phyloP scores from a whole-genome alignment of 306 rosid species.

The Trifolium repens region DNA sequence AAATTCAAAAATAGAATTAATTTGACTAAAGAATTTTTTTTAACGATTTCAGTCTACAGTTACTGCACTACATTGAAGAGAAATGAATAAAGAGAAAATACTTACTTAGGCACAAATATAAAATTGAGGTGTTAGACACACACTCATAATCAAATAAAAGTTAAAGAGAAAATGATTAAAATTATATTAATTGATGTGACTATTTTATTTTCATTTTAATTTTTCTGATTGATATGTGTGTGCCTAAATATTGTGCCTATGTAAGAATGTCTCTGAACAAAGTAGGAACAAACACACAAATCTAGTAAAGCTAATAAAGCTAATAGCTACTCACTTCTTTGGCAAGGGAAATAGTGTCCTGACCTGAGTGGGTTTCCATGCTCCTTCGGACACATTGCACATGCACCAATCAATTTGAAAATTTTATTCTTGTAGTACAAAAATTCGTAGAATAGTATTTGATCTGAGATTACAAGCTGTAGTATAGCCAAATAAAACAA shows the following conservation, averaged over 20 bases:
- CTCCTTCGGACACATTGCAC: conserved; percentile 47
- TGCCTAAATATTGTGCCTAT: no score
- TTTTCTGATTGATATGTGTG: no score
- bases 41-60: neutral
- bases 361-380: conserved; percentile 14
- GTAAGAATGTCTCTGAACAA: no score
- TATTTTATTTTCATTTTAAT: no score
- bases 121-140: no score
- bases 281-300: neutral
- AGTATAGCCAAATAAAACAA: conserved; percentile 28
- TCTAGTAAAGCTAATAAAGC: conserved; percentile 1
- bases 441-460: neutral
- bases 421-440: conserved; percentile 33
- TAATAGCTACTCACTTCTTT: conserved; percentile 19
- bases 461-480: conserved; percentile 47
- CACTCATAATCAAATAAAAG: no score
- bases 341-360: conserved; percentile 34
- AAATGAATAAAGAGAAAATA: neutral
- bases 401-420: conserved; percentile 44
- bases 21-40: no score
- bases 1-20: no score
- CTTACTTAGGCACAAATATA: no score
- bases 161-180: no score
- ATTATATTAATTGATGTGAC: no score
- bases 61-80: conserved; percentile 13